phyloP scores from a whole-genome alignment of 2,329 filamentous ascomycete genomes.

The Cercospora sojina region DNA sequence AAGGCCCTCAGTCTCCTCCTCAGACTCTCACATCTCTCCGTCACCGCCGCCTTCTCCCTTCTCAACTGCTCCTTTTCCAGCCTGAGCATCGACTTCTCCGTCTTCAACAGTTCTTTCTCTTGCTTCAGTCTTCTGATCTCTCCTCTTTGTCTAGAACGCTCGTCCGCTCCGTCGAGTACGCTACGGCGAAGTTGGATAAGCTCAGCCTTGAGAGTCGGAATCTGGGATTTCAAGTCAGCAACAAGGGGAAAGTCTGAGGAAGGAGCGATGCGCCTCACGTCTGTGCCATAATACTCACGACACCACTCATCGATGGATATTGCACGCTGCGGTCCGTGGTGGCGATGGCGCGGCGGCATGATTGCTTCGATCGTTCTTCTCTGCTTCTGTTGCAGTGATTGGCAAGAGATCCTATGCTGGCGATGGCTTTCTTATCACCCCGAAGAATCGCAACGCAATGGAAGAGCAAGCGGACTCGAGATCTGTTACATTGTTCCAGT shows the following conservation, averaged over 20 bases:
- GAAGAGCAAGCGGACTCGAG: not conserved
- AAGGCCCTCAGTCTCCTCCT: not conserved
- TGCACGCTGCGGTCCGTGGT: not conserved
- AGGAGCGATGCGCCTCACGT: not conserved
- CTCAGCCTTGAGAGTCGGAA: slow-evolving; percentile 21
- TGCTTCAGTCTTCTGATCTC: not conserved
- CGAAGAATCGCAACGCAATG: not conserved
- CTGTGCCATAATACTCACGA: slow-evolving; percentile 24
- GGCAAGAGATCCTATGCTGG: not conserved
- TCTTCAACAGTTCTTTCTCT: slow-evolving; percentile 12
- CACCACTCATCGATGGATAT: slow-evolving; percentile 14
- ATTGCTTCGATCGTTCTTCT: not conserved
- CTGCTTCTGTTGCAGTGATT: not conserved
- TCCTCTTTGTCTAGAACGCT: not conserved
- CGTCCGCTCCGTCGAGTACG: slow-evolving; percentile 14
- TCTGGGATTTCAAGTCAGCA: slow-evolving; percentile 1
- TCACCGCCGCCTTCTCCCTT: not conserved
- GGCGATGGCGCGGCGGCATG: not conserved
- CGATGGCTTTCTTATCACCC: not conserved
- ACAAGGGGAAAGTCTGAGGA: not conserved
- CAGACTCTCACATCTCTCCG: not conserved
- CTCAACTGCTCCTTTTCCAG: slow-evolving; percentile 12
- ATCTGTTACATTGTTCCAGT: not conserved
- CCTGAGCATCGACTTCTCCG: not conserved
- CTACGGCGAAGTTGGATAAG: slow-evolving; percentile 17